These are phyloP conservation scores for Phoma herbarum DNA, from an alignment of 2,329 filamentous ascomycete genomes.

Conservation along the genomic window DNA sequence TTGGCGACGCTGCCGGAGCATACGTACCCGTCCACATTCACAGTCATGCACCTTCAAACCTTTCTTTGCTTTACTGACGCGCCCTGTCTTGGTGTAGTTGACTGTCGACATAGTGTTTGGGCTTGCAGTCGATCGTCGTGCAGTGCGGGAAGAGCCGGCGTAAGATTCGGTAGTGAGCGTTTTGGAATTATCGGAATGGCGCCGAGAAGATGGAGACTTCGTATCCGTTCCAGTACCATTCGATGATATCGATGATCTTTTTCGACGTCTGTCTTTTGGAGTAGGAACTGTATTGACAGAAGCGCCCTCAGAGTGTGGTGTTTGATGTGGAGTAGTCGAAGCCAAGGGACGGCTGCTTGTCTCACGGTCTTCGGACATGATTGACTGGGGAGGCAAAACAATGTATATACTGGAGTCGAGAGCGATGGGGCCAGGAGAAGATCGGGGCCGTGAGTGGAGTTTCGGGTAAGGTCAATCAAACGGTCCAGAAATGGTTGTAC, in stretches of 20 bases:
- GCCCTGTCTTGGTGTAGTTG: conserved; percentile 56
- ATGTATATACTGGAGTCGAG: conserved; percentile 46
- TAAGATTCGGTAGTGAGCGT: conserved; percentile 36
- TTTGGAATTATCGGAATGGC: conserved; percentile 38
- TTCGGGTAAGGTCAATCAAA: conserved; percentile 38
- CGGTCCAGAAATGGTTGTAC: conserved; percentile 45
- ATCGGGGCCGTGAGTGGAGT: conserved; percentile 46
- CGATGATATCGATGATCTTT: conserved; percentile 36
- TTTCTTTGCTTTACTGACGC: conserved; percentile 59
- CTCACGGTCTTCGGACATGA: conserved; percentile 46
- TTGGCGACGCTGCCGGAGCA: background rate
- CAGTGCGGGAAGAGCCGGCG: conserved; percentile 40
- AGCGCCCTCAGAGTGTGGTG: conserved; percentile 35
- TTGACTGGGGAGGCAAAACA: conserved; percentile 35
- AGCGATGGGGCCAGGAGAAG: conserved; percentile 38
- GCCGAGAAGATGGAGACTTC: conserved; percentile 38
- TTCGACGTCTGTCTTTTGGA: conserved; percentile 31
- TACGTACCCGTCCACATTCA: conserved; percentile 58
- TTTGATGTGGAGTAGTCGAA: conserved; percentile 29
- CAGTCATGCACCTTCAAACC: conserved; percentile 57
- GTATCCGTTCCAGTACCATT: conserved; percentile 36
- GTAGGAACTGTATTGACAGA: conserved; percentile 26
- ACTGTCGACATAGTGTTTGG: conserved; percentile 44
- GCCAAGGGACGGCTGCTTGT: conserved; percentile 46
- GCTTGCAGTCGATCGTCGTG: conserved; percentile 44